Percentiles rank a stretch among this genome's conserved stretches.
Conservation (phyloP, 306 rosid species). For the Cucurbita pepo region DNA sequence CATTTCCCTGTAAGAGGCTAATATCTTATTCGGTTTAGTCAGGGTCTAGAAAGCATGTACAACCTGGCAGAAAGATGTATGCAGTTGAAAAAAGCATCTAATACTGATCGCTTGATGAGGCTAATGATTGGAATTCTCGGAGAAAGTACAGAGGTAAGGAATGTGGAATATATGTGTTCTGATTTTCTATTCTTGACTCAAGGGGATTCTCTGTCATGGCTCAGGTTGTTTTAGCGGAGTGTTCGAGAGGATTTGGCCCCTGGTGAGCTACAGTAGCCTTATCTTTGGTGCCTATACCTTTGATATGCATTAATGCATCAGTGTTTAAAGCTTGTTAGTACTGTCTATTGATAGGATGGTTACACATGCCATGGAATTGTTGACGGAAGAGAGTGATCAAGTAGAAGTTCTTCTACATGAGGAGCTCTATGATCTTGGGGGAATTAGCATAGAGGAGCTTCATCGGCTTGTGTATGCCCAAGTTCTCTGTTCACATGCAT, state of each 20-base stretch:
- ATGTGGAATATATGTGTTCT: neutral
- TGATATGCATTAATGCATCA: neutral
- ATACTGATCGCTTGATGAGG: slow-evolving; percentile 42
- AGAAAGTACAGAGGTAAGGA: slow-evolving; percentile 78
- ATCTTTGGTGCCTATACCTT: neutral
- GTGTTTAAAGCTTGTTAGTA: slow-evolving; percentile 2
- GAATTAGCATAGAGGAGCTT: slow-evolving; percentile 74
- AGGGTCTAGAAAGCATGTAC: slow-evolving; percentile 90
- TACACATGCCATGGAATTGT: slow-evolving; percentile 71
- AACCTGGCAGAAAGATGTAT: slow-evolving; percentile 71
- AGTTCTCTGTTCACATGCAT: slow-evolving; percentile 68
- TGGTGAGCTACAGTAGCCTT: slow-evolving; percentile 44
- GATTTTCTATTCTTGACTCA: slow-evolving; percentile 3
- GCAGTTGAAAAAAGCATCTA: slow-evolving; percentile 43
- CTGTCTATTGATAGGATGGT: slow-evolving; percentile 59
- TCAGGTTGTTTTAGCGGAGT: slow-evolving; percentile 90
- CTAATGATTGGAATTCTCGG: slow-evolving; percentile 69
- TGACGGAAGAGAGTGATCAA: slow-evolving; percentile 78
- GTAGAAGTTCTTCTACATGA: slow-evolving; percentile 70
- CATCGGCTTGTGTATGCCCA: slow-evolving; percentile 86
- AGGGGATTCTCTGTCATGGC: slow-evolving; percentile 17
- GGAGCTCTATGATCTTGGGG: slow-evolving; percentile 62
- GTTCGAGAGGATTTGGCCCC: slow-evolving; percentile 84
- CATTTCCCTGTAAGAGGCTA: neutral
- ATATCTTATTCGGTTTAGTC: slow-evolving; percentile 1